Evolutionary conservation across 768 basidiomycete genomes (phyloP).

Genomic region (Pisolithus tinctorius): DNA sequence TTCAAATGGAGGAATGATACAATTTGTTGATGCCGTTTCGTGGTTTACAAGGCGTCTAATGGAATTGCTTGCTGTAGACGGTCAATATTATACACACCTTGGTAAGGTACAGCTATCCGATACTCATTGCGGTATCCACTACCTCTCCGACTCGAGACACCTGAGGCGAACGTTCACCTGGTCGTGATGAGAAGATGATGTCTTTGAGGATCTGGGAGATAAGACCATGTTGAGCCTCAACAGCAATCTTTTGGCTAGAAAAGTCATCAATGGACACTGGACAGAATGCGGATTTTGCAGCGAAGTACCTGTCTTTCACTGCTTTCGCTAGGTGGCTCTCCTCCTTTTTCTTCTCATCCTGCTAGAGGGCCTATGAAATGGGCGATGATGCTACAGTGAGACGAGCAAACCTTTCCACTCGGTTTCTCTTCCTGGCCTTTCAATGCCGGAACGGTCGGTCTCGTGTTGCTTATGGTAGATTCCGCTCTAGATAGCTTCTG

Average conservation of each 20-base stretch:
- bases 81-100: no score
- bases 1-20: no score
- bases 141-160: conserved; percentile 22
- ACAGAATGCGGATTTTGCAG: not conserved
- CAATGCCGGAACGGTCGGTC: conserved; percentile 45
- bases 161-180: conserved; percentile 16
- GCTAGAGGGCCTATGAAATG: conserved; percentile 12
- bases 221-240: conserved; percentile 90
- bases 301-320: conserved; percentile 78
- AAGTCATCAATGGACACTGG: not conserved
- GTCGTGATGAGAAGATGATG: conserved; percentile 68
- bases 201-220: conserved; percentile 93
- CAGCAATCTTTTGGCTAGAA: conserved; percentile 75
- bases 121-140: conserved; percentile 33
- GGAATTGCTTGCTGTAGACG: no score
- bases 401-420: conserved; percentile 34
- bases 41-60: no score
- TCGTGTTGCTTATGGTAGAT: conserved; percentile 46
- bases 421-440: conserved; percentile 46
- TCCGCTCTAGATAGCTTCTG: conserved; percentile 82
- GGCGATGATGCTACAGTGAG: not conserved
- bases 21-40: no score
- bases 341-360: conserved; percentile 77
- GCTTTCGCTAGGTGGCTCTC: conserved; percentile 83
- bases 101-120: conserved; percentile 3